Conservation (phyloP, 805 yeast species). For the Candida mattraensis region DNA sequence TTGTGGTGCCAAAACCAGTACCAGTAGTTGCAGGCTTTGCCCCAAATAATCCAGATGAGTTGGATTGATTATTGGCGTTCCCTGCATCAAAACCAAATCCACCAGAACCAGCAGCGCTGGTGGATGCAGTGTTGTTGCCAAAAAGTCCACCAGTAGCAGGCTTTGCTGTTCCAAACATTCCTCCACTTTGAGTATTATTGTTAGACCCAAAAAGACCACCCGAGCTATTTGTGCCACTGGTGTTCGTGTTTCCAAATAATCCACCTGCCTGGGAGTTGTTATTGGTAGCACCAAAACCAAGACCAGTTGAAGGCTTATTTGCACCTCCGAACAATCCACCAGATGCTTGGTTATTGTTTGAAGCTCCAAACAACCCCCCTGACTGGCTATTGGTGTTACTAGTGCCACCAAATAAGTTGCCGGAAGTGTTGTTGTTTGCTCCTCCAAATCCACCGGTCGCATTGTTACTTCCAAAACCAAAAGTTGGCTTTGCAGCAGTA, state of each 20-base stretch:
- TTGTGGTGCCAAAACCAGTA: conserved; percentile 9
- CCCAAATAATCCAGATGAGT: conserved; percentile 39
- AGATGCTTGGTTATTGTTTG: conserved; percentile 11
- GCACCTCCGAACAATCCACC: conserved; percentile 33
- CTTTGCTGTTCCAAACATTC: conserved; percentile 37
- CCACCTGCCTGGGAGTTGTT: conserved; percentile 20
- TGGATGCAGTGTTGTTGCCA: conserved; percentile 27
- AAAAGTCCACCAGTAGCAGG: conserved; percentile 24
- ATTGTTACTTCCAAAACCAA: conserved; percentile 30
- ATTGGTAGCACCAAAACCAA: conserved; percentile 21
- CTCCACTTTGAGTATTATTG: conserved; percentile 29
- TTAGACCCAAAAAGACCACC: conserved; percentile 25
- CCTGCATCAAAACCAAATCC: conserved; percentile 18
- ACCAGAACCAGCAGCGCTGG: conserved; percentile 13
- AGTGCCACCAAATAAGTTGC: conserved; percentile 16
- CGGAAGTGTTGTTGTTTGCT: conserved; percentile 4
- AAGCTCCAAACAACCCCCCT: conserved; percentile 18
- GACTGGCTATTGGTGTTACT: not conserved
- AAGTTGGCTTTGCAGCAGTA: conserved; percentile 24
- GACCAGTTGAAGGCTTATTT: conserved; percentile 19
- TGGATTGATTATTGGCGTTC: conserved; percentile 17
- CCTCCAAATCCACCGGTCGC: conserved; percentile 18
- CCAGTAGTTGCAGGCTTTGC: conserved; percentile 24
- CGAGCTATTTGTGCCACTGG: too few species aligned
- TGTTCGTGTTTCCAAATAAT: conserved; percentile 25